Percentiles rank a stretch among this genome's conserved stretches.
Conservation (phyloP, 1,284 basidiomycete species). For the Boletus subluridellus region DNA sequence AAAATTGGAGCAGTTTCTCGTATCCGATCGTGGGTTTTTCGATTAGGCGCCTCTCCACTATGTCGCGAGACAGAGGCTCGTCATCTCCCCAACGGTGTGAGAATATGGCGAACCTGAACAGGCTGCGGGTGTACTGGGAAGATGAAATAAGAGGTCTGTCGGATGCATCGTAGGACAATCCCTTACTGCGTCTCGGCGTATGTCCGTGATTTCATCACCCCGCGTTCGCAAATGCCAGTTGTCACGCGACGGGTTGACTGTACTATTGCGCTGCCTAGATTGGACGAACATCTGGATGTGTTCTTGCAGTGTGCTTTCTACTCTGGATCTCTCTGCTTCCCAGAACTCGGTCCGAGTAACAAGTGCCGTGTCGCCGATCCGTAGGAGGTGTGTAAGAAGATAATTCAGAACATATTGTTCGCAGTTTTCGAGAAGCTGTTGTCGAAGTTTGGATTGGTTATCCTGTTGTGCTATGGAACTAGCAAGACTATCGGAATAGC, state of each 20-base stretch:
- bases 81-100: slow-evolving; percentile 22
- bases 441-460: background rate
- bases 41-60: background rate
- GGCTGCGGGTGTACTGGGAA: slow-evolving; percentile 12
- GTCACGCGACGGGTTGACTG: background rate
- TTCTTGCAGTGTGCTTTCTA: background rate
- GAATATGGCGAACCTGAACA: slow-evolving; percentile 23
- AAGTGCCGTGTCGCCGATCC: slow-evolving; percentile 9
- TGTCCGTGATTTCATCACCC: slow-evolving; percentile 3
- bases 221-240: background rate
- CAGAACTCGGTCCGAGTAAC: slow-evolving; percentile 13
- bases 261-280: background rate
- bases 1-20: slow-evolving; percentile 15
- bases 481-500: background rate
- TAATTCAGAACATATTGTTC: slow-evolving; percentile 19
- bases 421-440: slow-evolving; percentile 12
- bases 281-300: background rate
- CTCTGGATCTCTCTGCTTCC: slow-evolving; percentile 7
- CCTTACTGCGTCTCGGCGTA: slow-evolving; percentile 7
- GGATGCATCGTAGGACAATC: background rate
- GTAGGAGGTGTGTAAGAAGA: slow-evolving; percentile 14
- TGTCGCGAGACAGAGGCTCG: slow-evolving; percentile 15
- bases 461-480: background rate
- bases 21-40: slow-evolving; percentile 8
- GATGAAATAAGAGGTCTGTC: background rate